Base-by-base conservation (phyloP, 306 rosid species). In the Cucurbita argyrosperma region DNA sequence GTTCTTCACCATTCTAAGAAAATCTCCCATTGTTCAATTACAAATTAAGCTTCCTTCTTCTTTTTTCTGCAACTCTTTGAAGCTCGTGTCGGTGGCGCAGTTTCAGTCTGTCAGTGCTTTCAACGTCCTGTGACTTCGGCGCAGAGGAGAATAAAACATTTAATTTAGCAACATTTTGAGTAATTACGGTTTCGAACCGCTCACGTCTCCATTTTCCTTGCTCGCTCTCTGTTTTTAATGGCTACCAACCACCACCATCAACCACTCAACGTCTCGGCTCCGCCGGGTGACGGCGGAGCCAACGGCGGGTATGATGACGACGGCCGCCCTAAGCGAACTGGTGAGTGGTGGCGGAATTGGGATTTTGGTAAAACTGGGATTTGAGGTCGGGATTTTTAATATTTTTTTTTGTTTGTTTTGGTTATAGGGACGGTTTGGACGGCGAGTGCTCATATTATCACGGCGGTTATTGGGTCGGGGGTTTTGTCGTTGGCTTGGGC, bases 401-500 rank as follows among this genome's bases (percentile, higher is more conserved):
- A 0, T 30, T 30, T 14, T 71, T 51, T 14, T 7, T 35, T 26
- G 26, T 26, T 6, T 53, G 8, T 19, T 38, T 11, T 10, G 9
- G 0, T 12, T 37, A 13, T 39, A 76, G 79, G 79, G 53, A 51
- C 73, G 13, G 40, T 76, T 10, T 63, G 64, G 79, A 76, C 79
- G 21, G 79, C 69, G 12, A 76, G 79, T 76, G 79, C 79, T 64
- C 79, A 76, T 57, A 76, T 76, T 18, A 76, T 76, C 50, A 76
- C 79, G 9, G 79, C 79, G 23, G 79, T 76, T 14, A 76, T 76
- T 8, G 79, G 79, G 6, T 76, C 79, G 15, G 79, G 79, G 30
- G 79, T 76, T 39, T 58, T 76, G 63, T 76, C 79, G 15, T 52
- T 76, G 10, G 79, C 79, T 8, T 76, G 79, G 79, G 79, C 79